Evolutionary conservation across 2,329 filamentous ascomycete genomes (phyloP).

Genomic region (Fusarium sp.): DNA sequence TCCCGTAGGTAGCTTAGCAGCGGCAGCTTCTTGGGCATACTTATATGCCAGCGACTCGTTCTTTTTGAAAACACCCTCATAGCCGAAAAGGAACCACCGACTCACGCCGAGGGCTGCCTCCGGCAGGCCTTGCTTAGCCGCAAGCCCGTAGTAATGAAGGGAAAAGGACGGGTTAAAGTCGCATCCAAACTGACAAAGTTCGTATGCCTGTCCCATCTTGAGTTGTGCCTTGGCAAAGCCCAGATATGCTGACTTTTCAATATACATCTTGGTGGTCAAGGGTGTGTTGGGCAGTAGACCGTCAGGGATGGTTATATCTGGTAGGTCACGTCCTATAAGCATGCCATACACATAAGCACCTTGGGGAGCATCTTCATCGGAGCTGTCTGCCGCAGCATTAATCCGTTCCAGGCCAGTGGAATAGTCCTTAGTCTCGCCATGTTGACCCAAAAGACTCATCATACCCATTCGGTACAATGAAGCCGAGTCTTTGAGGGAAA

Average conservation of each 20-base stretch:
- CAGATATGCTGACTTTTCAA: constrained; percentile 95
- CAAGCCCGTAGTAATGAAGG: constrained; percentile 94
- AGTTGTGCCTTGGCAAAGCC: constrained; percentile 96
- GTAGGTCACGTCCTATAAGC: constrained; percentile 89
- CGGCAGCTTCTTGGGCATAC: constrained; percentile 89
- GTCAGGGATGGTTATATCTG: constrained; percentile 87
- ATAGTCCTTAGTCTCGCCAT: constrained; percentile 88
- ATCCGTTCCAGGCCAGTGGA: constrained; percentile 84
- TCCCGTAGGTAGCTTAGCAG: constrained; percentile 84
- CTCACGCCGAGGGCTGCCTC: constrained; percentile 97
- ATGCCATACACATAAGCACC: constrained; percentile 96
- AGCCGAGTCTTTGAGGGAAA: constrained; percentile 86
- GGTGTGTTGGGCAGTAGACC: constrained; percentile 78
- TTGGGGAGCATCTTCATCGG: constrained; percentile 96
- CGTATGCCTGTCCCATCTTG: constrained; percentile 97
- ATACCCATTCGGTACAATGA: constrained; percentile 90
- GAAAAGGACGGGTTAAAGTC: constrained; percentile 95
- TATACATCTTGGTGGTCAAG: constrained; percentile 82
- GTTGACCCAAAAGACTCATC: constrained; percentile 96
- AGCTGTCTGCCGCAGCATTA: constrained; percentile 82
- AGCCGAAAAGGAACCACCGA: constrained; percentile 98
- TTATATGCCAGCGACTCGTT: constrained; percentile 94
- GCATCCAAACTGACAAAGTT: constrained; percentile 92
- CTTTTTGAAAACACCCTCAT: constrained; percentile 92
- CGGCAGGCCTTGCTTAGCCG: constrained; percentile 89